Evolutionary conservation across 2,329 filamentous ascomycete species (phyloP), one percentile per base, ranked within the genome.

Genomic region (Arthrinium puccinioides): DNA sequence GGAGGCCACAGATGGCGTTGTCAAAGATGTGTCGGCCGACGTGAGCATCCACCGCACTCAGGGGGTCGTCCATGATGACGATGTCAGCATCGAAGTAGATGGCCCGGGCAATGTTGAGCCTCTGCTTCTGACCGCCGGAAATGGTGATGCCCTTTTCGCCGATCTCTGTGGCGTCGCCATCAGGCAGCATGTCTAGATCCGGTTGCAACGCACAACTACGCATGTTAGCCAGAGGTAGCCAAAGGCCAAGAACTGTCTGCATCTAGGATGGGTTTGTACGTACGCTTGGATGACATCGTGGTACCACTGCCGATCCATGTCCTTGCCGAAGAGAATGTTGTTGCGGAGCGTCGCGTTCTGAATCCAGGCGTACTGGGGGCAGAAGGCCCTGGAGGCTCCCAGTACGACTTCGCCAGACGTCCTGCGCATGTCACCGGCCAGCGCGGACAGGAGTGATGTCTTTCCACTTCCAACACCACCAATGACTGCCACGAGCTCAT

Each of bases 341-440:
- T 95, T 79, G 44, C 79, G 80, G 4, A 97, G 75, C 1, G 83
- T 86, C 0, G 87, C 74, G 53, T 97, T 97, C 55, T 97, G 90
- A 33, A 98, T 95, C 92, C 92, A 98, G 0, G 92, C 87, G 54
- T 95, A 95, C 56, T 98, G 90, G 0, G 90, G 90, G 47, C 92
- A 97, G 52, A 95, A 96, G 0, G 90, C 87, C 44, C 89, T 73
- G 4, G 79, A 82, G 0, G 87, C 87, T 27, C 89, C 86, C 48
- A 92, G 74, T 0, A 77, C 73, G 6, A 94, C 74, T 25, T 82
- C 72, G 9, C 88, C 88, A 4, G 63, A 66, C 0, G 85, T 94
- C 57, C 82, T 84, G 30, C 88, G 79, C 90, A 97, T 97, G 46
- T 97, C 90, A 18, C 92, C 90, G 1, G 89, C 90, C 31, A 98